A percentile compares a stretch with the other conserved stretches of the same genome.
Conservation (phyloP, 495 filamentous ascomycete genomes). For the Penicillium waksmanii region DNA sequence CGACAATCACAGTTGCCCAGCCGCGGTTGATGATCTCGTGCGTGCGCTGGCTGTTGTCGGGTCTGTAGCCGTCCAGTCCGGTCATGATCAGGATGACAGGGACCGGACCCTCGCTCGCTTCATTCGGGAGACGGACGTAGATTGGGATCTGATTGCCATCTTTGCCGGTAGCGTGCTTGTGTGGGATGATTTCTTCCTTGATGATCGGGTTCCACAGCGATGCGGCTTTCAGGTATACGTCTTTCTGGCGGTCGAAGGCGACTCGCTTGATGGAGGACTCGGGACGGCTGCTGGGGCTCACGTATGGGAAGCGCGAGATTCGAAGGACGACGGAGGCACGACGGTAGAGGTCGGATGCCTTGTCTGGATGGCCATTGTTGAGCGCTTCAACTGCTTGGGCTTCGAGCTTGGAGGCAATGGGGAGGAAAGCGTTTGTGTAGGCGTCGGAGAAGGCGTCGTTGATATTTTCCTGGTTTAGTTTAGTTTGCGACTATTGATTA, state of each 20-base stretch:
- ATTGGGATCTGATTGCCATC: slow-evolving; percentile 66
- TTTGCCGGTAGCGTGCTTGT: slow-evolving; percentile 46
- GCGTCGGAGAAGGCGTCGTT: slow-evolving; percentile 65
- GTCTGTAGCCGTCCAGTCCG: slow-evolving; percentile 77
- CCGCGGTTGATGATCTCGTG: slow-evolving; percentile 65
- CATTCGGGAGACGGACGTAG: slow-evolving; percentile 62
- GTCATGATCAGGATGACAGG: slow-evolving; percentile 73
- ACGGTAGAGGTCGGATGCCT: slow-evolving; percentile 66
- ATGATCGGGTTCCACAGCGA: slow-evolving; percentile 57
- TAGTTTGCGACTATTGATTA: slow-evolving; percentile 2
- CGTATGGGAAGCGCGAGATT: slow-evolving; percentile 75
- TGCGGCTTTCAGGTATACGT: slow-evolving; percentile 63
- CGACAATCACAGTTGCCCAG: slow-evolving; percentile 64
- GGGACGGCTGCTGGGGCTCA: slow-evolving; percentile 45
- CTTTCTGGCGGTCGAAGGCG: slow-evolving; percentile 71
- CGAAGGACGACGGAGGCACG: slow-evolving; percentile 73
- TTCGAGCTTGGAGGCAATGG: slow-evolving; percentile 58
- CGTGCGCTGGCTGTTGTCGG: slow-evolving; percentile 74
- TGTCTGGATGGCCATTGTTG: slow-evolving; percentile 43
- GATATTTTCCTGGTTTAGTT: slow-evolving; percentile 48
- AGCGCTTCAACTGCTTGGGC: slow-evolving; percentile 50
- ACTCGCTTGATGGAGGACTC: slow-evolving; percentile 53
- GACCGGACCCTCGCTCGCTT: slow-evolving; percentile 43
- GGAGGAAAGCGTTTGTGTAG: slow-evolving; percentile 67
- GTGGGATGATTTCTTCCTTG: slow-evolving; percentile 63